A percentile compares a stretch with the other conserved stretches of the same genome.
Evolutionary conservation across 1,139 yeast genomes (phyloP).

Genomic region (Scheffersomyces cryptocercus): DNA sequence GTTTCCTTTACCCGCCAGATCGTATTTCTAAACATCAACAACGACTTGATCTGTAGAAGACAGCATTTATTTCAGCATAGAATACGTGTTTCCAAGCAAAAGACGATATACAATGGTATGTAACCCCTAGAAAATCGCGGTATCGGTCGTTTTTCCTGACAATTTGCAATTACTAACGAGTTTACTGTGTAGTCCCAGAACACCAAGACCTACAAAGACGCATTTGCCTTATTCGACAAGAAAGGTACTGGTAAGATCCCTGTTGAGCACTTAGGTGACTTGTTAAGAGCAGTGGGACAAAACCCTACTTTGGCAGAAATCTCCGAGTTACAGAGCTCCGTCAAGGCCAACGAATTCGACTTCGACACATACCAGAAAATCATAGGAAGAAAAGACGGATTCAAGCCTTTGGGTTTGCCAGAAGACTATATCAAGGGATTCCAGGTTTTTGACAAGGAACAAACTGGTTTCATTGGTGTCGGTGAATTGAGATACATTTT

Average conservation of each 20-base stretch:
- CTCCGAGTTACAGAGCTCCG: slow-evolving; percentile 62
- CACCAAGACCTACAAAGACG: slow-evolving; percentile 87
- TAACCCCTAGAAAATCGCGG: neutral
- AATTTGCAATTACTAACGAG: no score
- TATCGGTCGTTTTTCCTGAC: neutral
- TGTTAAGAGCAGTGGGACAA: slow-evolving; percentile 95
- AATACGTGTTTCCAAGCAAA: neutral
- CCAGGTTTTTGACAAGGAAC: slow-evolving; percentile 96
- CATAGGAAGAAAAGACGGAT: slow-evolving; percentile 86
- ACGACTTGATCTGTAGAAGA: no score
- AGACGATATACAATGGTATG: slow-evolving; percentile 3
- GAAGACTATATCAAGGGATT: slow-evolving; percentile 97
- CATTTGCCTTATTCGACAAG: slow-evolving; percentile 95
- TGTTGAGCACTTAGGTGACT: slow-evolving; percentile 85
- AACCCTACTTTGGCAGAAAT: slow-evolving; percentile 95
- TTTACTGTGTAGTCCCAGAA: slow-evolving; percentile 38
- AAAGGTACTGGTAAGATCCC: slow-evolving; percentile 94
- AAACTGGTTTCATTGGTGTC: slow-evolving; percentile 93
- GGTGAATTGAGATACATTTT: slow-evolving; percentile 94
- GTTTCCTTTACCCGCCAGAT: slow-evolving; percentile 1
- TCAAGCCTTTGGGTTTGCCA: slow-evolving; percentile 87
- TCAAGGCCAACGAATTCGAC: slow-evolving; percentile 53
- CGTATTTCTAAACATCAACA: no score
- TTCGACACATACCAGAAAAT: slow-evolving; percentile 77
- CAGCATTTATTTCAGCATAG: neutral